Evolutionary conservation across 2,329 filamentous ascomycete genomes (phyloP).

Genomic region (Penicillium aurantiogriseum): DNA sequence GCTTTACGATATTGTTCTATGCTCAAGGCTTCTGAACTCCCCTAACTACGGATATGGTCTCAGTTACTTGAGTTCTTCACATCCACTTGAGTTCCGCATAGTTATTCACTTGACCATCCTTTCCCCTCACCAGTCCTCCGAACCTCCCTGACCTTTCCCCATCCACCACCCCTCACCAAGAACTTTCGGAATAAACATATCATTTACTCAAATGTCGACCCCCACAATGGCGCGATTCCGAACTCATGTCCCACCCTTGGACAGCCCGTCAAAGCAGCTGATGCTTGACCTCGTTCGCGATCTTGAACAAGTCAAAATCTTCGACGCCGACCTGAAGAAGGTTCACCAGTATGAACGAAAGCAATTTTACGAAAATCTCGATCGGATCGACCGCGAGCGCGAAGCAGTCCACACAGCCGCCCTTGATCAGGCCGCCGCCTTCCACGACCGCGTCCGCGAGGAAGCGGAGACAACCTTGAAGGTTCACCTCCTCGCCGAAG

Average conservation of each 20-base stretch:
- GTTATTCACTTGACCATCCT: neutral
- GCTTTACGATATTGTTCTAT: neutral
- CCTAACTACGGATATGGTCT: neutral
- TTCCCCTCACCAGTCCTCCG: neutral
- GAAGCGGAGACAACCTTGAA: constrained; percentile 56
- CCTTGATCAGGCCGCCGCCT: constrained; percentile 62
- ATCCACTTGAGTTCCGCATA: neutral
- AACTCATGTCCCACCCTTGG: constrained; percentile 31
- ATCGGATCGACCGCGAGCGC: constrained; percentile 61
- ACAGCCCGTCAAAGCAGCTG: constrained; percentile 43
- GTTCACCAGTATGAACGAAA: constrained; percentile 45
- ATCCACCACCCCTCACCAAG: neutral
- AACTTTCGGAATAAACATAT: neutral
- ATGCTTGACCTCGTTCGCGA: constrained; percentile 42
- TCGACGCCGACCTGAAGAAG: constrained; percentile 44
- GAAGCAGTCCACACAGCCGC: constrained; percentile 64
- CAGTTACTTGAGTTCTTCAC: neutral
- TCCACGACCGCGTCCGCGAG: constrained; percentile 64
- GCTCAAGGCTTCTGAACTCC: neutral
- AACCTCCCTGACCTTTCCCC: neutral
- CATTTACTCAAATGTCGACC: neutral
- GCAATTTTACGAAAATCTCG: constrained; percentile 58
- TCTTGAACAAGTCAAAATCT: constrained; percentile 42
- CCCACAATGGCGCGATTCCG: constrained; percentile 29
- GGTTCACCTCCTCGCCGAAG: constrained; percentile 44